These are phyloP conservation scores for Neurospora sp. DNA, from an alignment of 495 filamentous ascomycete genomes.

Conservation along the genomic window DNA sequence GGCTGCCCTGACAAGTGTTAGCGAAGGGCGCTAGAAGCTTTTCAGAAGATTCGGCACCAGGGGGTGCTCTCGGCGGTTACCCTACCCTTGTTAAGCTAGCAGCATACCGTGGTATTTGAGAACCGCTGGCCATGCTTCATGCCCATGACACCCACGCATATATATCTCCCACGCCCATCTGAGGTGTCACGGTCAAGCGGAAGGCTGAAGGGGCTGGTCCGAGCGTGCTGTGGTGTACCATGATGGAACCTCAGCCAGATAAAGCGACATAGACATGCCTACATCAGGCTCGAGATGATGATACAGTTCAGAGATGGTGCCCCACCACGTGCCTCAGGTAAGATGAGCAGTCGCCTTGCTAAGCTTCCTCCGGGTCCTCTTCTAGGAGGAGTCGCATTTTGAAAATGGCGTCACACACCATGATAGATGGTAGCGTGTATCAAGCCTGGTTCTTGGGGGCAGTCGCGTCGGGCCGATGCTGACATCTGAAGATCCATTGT, in stretches of 20 bases:
- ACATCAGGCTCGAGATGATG: not conserved
- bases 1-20: not conserved
- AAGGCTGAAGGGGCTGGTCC: not conserved
- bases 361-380: not conserved
- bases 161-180: not conserved
- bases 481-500: not conserved
- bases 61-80: not conserved
- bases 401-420: not conserved
- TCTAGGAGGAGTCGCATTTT: not conserved
- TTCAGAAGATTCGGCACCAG: slow-evolving; percentile 11
- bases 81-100: not conserved
- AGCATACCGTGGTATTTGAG: not conserved
- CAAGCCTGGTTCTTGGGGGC: not conserved
- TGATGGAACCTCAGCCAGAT: not conserved
- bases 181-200: not conserved
- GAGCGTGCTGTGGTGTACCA: not conserved
- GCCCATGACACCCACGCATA: not conserved
- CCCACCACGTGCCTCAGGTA: not conserved
- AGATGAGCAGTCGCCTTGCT: not conserved
- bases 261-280: not conserved
- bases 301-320: not conserved
- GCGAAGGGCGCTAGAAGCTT: slow-evolving; percentile 12
- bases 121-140: not conserved
- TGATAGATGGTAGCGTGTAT: not conserved
- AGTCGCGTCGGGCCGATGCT: not conserved